Percentiles rank a stretch among this genome's conserved stretches.
phyloP scores from a whole-genome alignment of 1,284 basidiomycete genomes.

The Flammula alnicola region DNA sequence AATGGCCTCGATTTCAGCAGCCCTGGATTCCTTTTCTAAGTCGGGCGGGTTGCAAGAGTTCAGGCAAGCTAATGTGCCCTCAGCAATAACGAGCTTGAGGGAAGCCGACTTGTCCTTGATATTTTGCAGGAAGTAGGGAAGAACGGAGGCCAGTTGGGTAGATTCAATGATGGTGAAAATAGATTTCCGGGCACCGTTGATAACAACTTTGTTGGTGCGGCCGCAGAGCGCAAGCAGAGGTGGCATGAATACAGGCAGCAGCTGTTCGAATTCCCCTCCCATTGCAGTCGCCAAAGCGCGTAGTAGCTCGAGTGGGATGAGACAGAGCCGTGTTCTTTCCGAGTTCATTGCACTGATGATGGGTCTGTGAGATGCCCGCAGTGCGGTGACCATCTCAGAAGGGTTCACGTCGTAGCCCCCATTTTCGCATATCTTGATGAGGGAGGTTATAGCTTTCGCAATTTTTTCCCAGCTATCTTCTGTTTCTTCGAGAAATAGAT shows the following conservation, averaged over 20 bases:
- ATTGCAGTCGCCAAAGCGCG: conserved; percentile 58
- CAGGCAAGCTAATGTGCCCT: conserved; percentile 66
- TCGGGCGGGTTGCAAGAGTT: conserved; percentile 79
- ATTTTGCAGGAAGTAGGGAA: conserved; percentile 65
- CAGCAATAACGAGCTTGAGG: conserved; percentile 65
- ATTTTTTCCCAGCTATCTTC: conserved; percentile 89
- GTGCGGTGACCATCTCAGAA: conserved; percentile 53
- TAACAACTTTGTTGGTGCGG: conserved; percentile 83
- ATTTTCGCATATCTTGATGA: conserved; percentile 62
- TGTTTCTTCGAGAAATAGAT: conserved; percentile 65
- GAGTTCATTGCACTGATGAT: conserved; percentile 70
- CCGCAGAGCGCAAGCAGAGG: conserved; percentile 69
- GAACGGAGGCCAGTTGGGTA: conserved; percentile 70
- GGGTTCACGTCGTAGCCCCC: conserved; percentile 58
- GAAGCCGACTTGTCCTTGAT: conserved; percentile 73
- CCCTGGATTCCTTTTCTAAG: conserved; percentile 66
- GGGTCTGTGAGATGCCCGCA: conserved; percentile 61
- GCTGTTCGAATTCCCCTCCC: conserved; percentile 66
- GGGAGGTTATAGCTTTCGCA: conserved; percentile 51
- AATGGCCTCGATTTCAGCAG: conserved; percentile 69
- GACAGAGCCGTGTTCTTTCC: conserved; percentile 80
- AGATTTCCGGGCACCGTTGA: conserved; percentile 65
- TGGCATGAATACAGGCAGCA: conserved; percentile 73
- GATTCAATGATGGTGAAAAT: conserved; percentile 67
- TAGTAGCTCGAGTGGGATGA: conserved; percentile 70